Evolutionary conservation across 2,329 filamentous ascomycete species (phyloP).

Genomic region (Teratosphaeria viscida): DNA sequence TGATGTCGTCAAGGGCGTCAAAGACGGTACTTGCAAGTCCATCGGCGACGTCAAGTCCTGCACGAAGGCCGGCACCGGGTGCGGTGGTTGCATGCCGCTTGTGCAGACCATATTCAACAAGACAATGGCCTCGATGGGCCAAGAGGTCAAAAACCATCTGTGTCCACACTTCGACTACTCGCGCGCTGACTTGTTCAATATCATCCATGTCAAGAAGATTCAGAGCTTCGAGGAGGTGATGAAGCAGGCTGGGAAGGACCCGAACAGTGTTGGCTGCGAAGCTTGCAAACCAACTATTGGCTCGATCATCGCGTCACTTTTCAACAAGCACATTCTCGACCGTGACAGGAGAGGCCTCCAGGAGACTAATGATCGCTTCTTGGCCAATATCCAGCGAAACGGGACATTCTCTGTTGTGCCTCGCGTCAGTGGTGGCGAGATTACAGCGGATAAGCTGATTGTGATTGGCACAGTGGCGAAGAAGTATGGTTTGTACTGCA

Average conservation of each 20-base stretch:
- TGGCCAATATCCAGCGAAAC: conserved; percentile 85
- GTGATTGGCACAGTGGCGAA: conserved; percentile 74
- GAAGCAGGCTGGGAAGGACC: conserved; percentile 62
- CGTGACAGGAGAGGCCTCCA: conserved; percentile 62
- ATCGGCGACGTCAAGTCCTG: conserved; percentile 76
- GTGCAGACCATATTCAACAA: conserved; percentile 85
- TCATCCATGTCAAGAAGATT: conserved; percentile 71
- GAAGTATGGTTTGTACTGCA: conserved; percentile 76
- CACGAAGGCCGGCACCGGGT: conserved; percentile 85
- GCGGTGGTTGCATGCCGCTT: conserved; percentile 80
- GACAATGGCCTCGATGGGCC: conserved; percentile 73
- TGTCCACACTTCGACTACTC: conserved; percentile 78
- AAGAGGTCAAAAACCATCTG: conserved; percentile 77
- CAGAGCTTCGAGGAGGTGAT: conserved; percentile 66
- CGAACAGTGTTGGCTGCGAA: conserved; percentile 69
- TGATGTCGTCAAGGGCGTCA: conserved; percentile 61
- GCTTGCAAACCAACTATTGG: conserved; percentile 74
- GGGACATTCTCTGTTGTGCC: conserved; percentile 85
- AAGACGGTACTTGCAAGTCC: conserved; percentile 69
- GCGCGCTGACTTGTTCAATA: conserved; percentile 81
- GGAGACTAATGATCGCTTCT: conserved; percentile 80
- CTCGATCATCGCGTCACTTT: conserved; percentile 70
- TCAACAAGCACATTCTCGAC: conserved; percentile 74
- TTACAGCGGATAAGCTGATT: conserved; percentile 76
- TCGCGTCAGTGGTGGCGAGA: conserved; percentile 72